A percentile compares a stretch with the other conserved stretches of the same genome.
These are phyloP conservation scores for Blastobotrys malaysiensis DNA, from an alignment of 1,139 yeast genomes.

Conservation along the genomic window DNA sequence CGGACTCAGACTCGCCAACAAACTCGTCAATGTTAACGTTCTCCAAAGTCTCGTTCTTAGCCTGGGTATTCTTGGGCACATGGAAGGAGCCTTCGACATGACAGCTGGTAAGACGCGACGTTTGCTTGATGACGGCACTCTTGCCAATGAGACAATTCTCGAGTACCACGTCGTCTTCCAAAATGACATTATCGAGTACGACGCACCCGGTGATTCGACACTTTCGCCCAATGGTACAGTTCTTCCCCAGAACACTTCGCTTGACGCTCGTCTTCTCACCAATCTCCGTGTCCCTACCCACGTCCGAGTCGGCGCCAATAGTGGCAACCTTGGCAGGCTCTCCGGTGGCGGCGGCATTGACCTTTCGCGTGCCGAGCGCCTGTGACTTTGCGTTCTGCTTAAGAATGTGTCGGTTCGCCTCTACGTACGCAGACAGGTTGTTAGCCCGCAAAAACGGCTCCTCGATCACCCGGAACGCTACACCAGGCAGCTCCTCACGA, in stretches of 20 bases:
- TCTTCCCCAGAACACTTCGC: constrained; percentile 71
- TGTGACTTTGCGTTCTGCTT: constrained; percentile 38
- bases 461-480: constrained; percentile 4
- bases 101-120: constrained; percentile 49
- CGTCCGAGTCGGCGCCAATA: constrained; percentile 80
- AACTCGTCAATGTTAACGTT: constrained; percentile 38
- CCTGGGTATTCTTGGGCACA: constrained; percentile 51
- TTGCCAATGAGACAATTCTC: constrained; percentile 89
- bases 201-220: constrained; percentile 88
- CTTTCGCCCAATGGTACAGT: constrained; percentile 73
- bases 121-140: constrained; percentile 49
- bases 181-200: constrained; percentile 58
- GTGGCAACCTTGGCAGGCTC: constrained; percentile 62
- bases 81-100: constrained; percentile 76
- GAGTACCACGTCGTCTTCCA: constrained; percentile 66
- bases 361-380: constrained; percentile 14
- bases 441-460: constrained; percentile 63
- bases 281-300: constrained; percentile 53
- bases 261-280: constrained; percentile 84
- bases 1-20: constrained; percentile 21
- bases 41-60: constrained; percentile 80
- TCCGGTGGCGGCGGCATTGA: constrained; percentile 32
- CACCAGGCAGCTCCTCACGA: constrained; percentile 31
- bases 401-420: constrained; percentile 79
- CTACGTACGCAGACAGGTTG: constrained; percentile 76